phyloP scores from a whole-genome alignment of 306 rosid genomes.

The Prosopis cineraria region DNA sequence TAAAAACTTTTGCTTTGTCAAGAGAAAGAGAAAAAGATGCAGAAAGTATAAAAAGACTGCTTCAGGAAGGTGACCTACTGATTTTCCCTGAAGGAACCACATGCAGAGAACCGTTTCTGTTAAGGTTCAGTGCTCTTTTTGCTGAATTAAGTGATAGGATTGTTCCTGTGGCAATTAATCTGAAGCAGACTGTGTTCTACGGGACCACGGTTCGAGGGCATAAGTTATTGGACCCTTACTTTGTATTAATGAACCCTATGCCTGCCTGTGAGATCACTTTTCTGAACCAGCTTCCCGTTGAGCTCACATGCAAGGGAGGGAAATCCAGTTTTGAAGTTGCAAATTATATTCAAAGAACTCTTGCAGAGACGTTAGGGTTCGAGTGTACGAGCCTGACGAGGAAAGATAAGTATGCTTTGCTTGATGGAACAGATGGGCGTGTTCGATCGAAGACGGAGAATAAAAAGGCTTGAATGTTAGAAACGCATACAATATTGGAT shows the following conservation, averaged over 20 bases:
- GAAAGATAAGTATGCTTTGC: constrained; percentile 79
- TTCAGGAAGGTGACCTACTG: constrained; percentile 87
- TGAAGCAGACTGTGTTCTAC: constrained; percentile 77
- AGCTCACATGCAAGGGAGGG: constrained; percentile 75
- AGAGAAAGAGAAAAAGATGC: constrained; percentile 91
- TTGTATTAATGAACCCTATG: constrained; percentile 91
- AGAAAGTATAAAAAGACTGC: constrained; percentile 62
- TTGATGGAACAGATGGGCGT: constrained; percentile 88
- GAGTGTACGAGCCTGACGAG: constrained; percentile 92
- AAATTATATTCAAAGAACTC: constrained; percentile 78
- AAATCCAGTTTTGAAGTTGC: constrained; percentile 87
- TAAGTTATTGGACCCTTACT: constrained; percentile 83
- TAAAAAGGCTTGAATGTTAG: neutral
- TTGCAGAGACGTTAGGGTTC: constrained; percentile 83
- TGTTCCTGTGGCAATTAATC: constrained; percentile 89
- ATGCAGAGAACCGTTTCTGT: constrained; percentile 79
- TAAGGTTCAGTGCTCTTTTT: constrained; percentile 88
- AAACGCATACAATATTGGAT: no score
- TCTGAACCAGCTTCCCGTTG: constrained; percentile 71
- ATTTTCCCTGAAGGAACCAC: constrained; percentile 96
- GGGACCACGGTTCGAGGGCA: constrained; percentile 80
- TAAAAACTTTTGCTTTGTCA: constrained; percentile 78
- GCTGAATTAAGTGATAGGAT: constrained; percentile 84
- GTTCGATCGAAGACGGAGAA: constrained; percentile 57
- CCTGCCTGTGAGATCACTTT: constrained; percentile 86